Base-by-base conservation (phyloP, 2,329 filamentous ascomycete genomes). In the Aspergillus aculeatus region DNA sequence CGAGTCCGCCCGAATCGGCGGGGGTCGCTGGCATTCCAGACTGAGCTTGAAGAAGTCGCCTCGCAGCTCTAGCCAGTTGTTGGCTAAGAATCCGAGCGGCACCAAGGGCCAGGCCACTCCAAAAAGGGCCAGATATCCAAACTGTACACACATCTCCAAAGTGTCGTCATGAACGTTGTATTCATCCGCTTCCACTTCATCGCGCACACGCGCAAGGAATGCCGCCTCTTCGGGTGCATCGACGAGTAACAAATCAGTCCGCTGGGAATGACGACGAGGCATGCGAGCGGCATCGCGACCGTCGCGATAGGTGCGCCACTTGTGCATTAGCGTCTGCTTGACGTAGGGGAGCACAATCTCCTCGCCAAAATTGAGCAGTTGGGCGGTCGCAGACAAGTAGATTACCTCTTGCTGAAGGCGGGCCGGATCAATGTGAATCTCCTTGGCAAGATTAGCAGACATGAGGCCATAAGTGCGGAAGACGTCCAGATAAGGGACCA, bases 81-180 rank as follows among this genome's bases (percentile, higher is more conserved):
- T 98, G 75, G 95, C 80, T 12, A 98, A 80, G 79, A 98, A 98
- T 1, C 90, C 94, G 58, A 92, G 83, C 2, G 90, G 89, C 0
- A 94, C 93, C n/a, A 98, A 81, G 0, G 95, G 95, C 95, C 95
- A 99, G 57, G 96, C 87, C 2, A 95, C 90, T 0, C 91, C 95
- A 75, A 98, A 98, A 10, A 98, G 83, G 0, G 90, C 89, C 0
- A 99, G 82, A 74, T 98, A 98, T 44, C 93, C 92, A 81, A 85
- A 92, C 68, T 96, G 91, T 62, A 96, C 86, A 29, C 92, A 86
- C 92, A 96, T 96, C 78, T 99, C 95, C 41, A 95, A 85, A 63
- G 97, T 91, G 72, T 99, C 95, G 19, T 86, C 84, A 0, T 92
- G 91, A 1, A 98, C 94, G 72, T 98, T 91, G 77, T 99, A 99